These are phyloP conservation scores for Lenwebbia sp. DNA, from an alignment of 345 rosid species.

Conservation along the genomic window DNA sequence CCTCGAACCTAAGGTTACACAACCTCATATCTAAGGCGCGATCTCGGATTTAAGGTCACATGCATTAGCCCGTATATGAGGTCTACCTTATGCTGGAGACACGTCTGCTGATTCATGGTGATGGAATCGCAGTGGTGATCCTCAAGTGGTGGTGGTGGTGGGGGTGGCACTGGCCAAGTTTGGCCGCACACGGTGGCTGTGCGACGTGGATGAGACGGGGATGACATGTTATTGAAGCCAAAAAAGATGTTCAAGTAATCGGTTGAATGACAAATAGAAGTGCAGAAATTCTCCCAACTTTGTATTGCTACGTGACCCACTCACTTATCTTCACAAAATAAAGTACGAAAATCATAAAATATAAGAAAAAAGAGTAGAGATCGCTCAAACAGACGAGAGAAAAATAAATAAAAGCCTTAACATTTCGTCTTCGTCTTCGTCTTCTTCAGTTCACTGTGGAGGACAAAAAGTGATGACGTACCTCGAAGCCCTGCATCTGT, in stretches of 20 bases:
- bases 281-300: neutral
- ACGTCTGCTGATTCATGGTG: neutral
- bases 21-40: neutral
- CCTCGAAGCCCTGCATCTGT: slow-evolving; percentile 80
- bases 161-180: neutral
- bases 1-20: neutral
- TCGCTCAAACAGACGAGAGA: neutral
- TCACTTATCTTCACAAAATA: neutral
- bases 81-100: neutral
- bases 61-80: neutral
- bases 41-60: neutral
- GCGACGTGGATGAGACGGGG: too few species aligned
- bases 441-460: slow-evolving; percentile 31
- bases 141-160: neutral
- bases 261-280: neutral
- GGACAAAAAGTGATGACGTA: slow-evolving; percentile 94
- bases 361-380: neutral
- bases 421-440: neutral
- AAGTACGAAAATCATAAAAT: neutral
- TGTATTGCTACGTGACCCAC: too few species aligned
- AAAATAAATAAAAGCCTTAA: neutral
- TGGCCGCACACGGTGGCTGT: neutral
- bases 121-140: neutral
- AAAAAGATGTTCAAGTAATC: neutral
- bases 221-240: neutral